Conservation (phyloP, 306 rosid species). For the Vicia faba region DNA sequence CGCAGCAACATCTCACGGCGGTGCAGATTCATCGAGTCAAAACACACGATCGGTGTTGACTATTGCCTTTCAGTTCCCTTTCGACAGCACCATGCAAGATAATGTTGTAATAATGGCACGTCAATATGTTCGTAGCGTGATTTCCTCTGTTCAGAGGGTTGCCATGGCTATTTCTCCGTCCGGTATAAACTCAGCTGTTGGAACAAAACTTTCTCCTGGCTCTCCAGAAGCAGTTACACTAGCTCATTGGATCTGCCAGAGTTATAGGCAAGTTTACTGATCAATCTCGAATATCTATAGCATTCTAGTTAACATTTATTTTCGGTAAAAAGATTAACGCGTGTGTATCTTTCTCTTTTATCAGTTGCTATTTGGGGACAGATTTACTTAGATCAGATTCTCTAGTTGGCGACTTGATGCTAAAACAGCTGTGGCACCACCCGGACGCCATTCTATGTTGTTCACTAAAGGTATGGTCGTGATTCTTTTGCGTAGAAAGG, state of each 20-base stretch:
- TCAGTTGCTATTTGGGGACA: constrained; percentile 69
- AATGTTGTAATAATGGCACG: constrained; percentile 87
- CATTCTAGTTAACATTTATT: constrained; percentile 6
- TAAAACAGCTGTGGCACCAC: constrained; percentile 88
- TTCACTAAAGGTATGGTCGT: constrained; percentile 61
- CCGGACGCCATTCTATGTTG: constrained; percentile 93
- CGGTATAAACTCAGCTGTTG: constrained; percentile 61
- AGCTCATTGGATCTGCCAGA: constrained; percentile 90
- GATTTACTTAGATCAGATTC: constrained; percentile 73
- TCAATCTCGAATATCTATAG: neutral
- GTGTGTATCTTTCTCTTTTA: neutral
- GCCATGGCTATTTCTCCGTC: constrained; percentile 94
- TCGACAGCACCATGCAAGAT: constrained; percentile 76
- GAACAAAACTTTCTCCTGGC: constrained; percentile 72
- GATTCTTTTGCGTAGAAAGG: too few relatives aligned
- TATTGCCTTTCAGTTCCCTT: constrained; percentile 96
- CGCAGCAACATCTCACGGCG: constrained; percentile 49
- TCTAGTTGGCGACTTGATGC: constrained; percentile 56
- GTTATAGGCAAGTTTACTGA: constrained; percentile 66
- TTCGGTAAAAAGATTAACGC: neutral
- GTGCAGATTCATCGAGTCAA: constrained; percentile 56
- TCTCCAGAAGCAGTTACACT: constrained; percentile 91
- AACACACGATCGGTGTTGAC: constrained; percentile 82
- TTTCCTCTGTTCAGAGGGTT: constrained; percentile 93
- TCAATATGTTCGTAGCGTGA: constrained; percentile 82